phyloP scores from a whole-genome alignment of 345 rosid genomes.

The Acer yangbiense region DNA sequence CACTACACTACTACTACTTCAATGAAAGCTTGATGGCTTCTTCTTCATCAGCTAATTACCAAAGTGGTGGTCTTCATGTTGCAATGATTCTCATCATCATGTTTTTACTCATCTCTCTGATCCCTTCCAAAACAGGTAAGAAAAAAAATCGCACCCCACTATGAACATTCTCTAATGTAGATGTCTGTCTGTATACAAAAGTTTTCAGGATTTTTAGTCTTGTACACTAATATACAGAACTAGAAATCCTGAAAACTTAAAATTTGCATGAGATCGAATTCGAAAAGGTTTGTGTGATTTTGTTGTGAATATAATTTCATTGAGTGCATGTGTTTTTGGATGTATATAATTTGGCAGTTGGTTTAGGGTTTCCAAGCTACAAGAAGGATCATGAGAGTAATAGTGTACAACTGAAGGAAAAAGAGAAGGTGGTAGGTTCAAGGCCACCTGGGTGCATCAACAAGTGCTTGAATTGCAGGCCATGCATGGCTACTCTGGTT shows the following conservation, averaged over 20 bases:
- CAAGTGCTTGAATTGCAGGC: constrained; percentile 46
- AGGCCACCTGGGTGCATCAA: constrained; percentile 43
- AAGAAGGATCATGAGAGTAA: not conserved
- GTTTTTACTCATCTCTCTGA: constrained; percentile 8
- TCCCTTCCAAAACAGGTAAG: constrained; percentile 15
- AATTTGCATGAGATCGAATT: no score
- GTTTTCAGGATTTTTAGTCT: no score
- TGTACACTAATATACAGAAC: no score
- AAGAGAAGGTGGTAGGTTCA: constrained; percentile 42
- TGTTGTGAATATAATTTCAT: not conserved
- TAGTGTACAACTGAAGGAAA: not conserved
- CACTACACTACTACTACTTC: not conserved
- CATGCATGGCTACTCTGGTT: constrained; percentile 44
- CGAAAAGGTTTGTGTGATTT: no score
- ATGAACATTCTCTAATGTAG: not conserved
- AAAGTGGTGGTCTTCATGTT: not conserved
- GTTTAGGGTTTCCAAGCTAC: not conserved
- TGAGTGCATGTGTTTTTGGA: not conserved
- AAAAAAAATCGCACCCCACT: not conserved
- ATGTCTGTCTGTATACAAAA: not conserved
- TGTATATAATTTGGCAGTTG: constrained; percentile 16
- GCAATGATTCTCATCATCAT: constrained; percentile 4
- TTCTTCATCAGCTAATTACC: constrained; percentile 13
- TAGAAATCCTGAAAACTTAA: no score
- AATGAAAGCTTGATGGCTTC: not conserved